phyloP scores from a whole-genome alignment of 1,139 yeast genomes.

The Lodderomyces orthopsilosis region DNA sequence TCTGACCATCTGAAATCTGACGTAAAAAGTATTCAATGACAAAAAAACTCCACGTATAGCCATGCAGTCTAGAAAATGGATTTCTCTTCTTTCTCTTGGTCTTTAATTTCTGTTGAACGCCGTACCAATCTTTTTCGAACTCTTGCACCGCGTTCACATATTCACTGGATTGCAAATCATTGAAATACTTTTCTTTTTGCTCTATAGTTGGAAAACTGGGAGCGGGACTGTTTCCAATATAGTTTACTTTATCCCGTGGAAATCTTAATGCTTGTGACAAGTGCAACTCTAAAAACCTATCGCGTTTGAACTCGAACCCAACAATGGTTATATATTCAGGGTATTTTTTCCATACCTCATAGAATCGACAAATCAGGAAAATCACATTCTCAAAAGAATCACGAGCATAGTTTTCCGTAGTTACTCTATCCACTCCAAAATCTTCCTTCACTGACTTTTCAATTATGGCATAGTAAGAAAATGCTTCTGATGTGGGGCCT shows the following conservation, averaged over 20 bases:
- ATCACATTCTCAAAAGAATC: conserved; percentile 80
- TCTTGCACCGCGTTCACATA: conserved; percentile 51
- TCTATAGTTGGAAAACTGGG: conserved; percentile 31
- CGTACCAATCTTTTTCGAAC: conserved; percentile 63
- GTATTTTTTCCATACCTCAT: conserved; percentile 43
- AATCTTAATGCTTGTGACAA: conserved; percentile 44
- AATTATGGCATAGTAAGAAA: conserved; percentile 50
- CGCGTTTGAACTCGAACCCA: conserved; percentile 72
- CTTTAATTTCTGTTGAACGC: conserved; percentile 39
- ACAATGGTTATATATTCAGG: conserved; percentile 57
- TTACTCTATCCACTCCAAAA: conserved; percentile 23
- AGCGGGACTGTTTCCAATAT: conserved; percentile 62
- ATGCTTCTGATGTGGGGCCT: conserved; percentile 60
- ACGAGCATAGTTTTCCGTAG: conserved; percentile 68
- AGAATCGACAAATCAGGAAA: conserved; percentile 58
- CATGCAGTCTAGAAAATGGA: conserved; percentile 53
- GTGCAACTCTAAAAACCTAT: conserved; percentile 58
- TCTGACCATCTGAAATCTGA: conserved; percentile 12
- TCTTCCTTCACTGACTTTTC: conserved; percentile 12
- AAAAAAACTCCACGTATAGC: conserved; percentile 35
- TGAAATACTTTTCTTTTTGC: conserved; percentile 30
- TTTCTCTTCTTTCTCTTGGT: conserved; percentile 53
- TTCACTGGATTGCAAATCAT: conserved; percentile 48
- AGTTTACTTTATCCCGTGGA: conserved; percentile 35
- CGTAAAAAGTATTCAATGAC: conserved; percentile 20